A percentile compares a stretch with the other conserved stretches of the same genome.
Conservation (phyloP, 345 rosid species). For the Nasturtium officinale region DNA sequence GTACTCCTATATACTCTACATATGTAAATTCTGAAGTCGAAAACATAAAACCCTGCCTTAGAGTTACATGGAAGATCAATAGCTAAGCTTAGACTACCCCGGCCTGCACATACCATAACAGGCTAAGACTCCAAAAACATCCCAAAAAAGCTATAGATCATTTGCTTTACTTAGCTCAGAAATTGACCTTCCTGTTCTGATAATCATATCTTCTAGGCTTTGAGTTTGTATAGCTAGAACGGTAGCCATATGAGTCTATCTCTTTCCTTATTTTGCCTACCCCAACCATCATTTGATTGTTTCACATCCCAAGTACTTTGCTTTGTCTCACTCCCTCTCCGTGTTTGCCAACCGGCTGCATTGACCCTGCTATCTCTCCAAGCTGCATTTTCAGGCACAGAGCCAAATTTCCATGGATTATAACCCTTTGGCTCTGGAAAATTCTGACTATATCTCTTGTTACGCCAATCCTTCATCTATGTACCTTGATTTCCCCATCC, state of each 20-base stretch:
- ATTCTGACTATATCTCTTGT: constrained; percentile 24
- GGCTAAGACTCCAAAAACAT: neutral
- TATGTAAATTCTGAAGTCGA: neutral
- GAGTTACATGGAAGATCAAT: constrained; percentile 3
- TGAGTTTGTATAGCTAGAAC: constrained; percentile 45
- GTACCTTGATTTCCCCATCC: constrained; percentile 5
- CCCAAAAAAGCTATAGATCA: constrained; percentile 4
- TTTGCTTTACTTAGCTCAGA: constrained; percentile 37
- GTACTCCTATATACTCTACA: constrained; percentile 19
- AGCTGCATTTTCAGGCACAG: constrained; percentile 20
- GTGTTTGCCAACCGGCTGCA: constrained; percentile 37
- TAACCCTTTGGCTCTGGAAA: constrained; percentile 42
- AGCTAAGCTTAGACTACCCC: neutral
- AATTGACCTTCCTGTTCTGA: constrained; percentile 53
- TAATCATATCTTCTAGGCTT: constrained; percentile 47
- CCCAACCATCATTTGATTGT: constrained; percentile 44
- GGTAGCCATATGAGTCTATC: constrained; percentile 49
- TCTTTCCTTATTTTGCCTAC: constrained; percentile 51
- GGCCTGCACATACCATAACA: neutral
- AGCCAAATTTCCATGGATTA: constrained; percentile 36
- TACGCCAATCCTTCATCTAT: constrained; percentile 13
- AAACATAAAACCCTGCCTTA: constrained; percentile 12
- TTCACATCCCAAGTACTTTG: constrained; percentile 41
- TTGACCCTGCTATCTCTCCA: constrained; percentile 36
- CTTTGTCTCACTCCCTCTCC: constrained; percentile 27